Evolutionary conservation across 1,284 basidiomycete species (phyloP).

Genomic region (Boletellus dicymbophilus): DNA sequence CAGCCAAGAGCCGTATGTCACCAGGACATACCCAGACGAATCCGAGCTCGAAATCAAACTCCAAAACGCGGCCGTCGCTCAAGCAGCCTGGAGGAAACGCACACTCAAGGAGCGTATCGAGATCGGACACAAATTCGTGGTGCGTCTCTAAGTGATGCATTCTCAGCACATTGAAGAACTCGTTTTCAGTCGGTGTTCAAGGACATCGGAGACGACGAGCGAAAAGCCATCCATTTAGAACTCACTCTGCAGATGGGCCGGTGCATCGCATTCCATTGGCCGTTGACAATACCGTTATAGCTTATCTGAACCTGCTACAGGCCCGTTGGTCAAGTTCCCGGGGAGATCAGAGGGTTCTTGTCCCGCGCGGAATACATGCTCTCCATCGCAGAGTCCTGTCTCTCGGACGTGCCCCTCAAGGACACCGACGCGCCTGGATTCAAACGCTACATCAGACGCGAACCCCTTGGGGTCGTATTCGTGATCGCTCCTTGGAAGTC

Average conservation of each 20-base stretch:
- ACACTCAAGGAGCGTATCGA: constrained; percentile 72
- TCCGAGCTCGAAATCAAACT: constrained; percentile 64
- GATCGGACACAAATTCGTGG: constrained; percentile 78
- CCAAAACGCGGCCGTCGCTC: constrained; percentile 58
- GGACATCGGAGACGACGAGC: constrained; percentile 42
- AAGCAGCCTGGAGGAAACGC: constrained; percentile 73
- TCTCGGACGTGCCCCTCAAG: constrained; percentile 75
- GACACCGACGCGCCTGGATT: constrained; percentile 84
- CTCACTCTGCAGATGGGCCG: constrained; percentile 81
- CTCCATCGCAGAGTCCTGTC: constrained; percentile 75
- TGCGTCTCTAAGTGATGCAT: too few relatives aligned
- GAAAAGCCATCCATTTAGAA: constrained; percentile 44
- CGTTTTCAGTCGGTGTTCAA: constrained; percentile 70
- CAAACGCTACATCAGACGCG: constrained; percentile 79
- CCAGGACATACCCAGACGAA: constrained; percentile 58
- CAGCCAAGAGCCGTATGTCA: constrained; percentile 43
- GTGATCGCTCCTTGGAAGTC: constrained; percentile 92
- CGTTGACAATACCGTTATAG: background rate
- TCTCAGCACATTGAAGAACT: background rate
- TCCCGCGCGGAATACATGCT: constrained; percentile 86
- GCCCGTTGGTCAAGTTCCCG: constrained; percentile 74
- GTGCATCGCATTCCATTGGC: constrained; percentile 37
- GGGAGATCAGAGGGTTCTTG: constrained; percentile 82
- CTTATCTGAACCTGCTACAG: constrained; percentile 39
- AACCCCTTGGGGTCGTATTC: constrained; percentile 87